Conservation (phyloP, 2,329 filamentous ascomycete genomes). For the Hymenoscyphus fraxineus region DNA sequence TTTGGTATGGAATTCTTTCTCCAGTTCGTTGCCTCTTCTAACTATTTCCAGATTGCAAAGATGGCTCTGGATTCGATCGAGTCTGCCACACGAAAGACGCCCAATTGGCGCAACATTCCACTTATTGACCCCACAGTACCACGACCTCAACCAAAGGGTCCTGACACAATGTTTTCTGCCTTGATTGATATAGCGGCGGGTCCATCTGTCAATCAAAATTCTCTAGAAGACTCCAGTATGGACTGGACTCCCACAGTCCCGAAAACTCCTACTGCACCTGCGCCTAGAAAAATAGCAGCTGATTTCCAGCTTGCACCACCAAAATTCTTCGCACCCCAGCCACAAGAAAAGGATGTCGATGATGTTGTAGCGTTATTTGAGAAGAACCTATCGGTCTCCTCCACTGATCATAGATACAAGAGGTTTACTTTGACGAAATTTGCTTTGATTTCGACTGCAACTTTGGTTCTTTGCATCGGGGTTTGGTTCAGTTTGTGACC, state of each 20-base stretch:
- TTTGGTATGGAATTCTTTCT: conserved; percentile 43
- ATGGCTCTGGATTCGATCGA: conserved; percentile 13
- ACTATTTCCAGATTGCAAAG: conserved; percentile 22
- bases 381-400: not conserved
- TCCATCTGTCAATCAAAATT: not conserved
- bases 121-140: not conserved
- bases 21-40: conserved; percentile 8
- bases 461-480: no score
- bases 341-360: conserved; percentile 18
- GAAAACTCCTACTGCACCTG: not conserved
- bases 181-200: not conserved
- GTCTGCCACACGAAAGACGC: not conserved
- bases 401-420: no score
- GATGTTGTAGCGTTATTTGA: conserved; percentile 22
- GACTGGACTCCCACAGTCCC: conserved; percentile 64
- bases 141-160: not conserved
- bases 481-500: no score
- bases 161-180: not conserved
- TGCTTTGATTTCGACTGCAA: no score
- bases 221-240: conserved; percentile 45
- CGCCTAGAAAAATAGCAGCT: no score
- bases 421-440: no score
- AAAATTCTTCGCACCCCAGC: conserved; percentile 25
- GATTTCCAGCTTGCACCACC: conserved; percentile 49
- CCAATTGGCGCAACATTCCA: not conserved